Conservation (phyloP, 2,329 filamentous ascomycete species). For the Elsinoe arachidis region DNA sequence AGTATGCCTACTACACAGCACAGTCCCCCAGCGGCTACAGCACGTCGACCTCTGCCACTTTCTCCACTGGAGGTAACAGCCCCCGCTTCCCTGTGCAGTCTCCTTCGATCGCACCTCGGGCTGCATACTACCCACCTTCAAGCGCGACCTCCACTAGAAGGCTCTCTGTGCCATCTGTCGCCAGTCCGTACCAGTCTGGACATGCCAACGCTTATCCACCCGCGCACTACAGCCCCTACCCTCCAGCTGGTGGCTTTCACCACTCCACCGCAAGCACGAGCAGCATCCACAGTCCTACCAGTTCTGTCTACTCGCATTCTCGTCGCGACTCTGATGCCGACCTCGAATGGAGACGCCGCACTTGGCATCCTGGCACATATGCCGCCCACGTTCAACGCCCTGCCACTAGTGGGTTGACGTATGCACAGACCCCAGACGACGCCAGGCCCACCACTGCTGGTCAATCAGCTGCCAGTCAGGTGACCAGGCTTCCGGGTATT, state of each 20-base stretch:
- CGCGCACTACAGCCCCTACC: conserved; percentile 48
- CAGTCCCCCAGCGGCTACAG: conserved; percentile 66
- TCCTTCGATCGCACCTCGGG: conserved; percentile 49
- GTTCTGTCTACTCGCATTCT: conserved; percentile 53
- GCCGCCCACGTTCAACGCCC: conserved; percentile 52
- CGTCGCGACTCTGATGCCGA: conserved; percentile 62
- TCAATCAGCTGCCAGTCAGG: conserved; percentile 48
- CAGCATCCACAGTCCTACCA: conserved; percentile 59
- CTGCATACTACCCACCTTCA: conserved; percentile 20
- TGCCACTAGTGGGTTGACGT: conserved; percentile 63
- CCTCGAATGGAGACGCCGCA: conserved; percentile 71
- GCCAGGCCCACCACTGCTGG: conserved; percentile 48
- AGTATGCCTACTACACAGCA: conserved; percentile 55
- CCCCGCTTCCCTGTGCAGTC: conserved; percentile 68
- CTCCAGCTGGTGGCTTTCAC: conserved; percentile 34
- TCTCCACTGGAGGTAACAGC: conserved; percentile 67
- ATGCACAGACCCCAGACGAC: conserved; percentile 62
- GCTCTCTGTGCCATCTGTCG: conserved; percentile 70
- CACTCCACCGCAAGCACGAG: conserved; percentile 41
- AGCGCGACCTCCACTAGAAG: conserved; percentile 62
- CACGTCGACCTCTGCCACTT: conserved; percentile 76
- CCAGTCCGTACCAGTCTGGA: conserved; percentile 60
- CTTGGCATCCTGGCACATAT: conserved; percentile 77
- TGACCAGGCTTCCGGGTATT: conserved; percentile 73
- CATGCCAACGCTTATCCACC: conserved; percentile 49